Conservation (phyloP, 768 basidiomycete genomes). For the Obba rivulosa region DNA sequence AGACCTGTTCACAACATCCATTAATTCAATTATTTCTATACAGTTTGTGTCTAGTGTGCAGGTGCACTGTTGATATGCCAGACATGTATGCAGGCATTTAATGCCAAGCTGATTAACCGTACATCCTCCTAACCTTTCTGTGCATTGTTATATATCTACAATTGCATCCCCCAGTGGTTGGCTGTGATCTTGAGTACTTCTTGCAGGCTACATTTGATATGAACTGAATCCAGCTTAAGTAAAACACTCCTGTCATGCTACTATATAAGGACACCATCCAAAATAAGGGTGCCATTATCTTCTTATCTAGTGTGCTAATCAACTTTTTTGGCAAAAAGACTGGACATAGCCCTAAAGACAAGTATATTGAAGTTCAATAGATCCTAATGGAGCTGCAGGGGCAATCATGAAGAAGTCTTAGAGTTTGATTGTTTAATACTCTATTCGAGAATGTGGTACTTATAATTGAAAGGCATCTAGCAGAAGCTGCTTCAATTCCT, state of each 20-base stretch:
- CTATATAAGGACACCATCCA: conserved; percentile 98
- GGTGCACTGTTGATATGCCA: no score
- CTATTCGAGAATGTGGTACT: no score
- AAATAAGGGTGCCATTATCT: conserved; percentile 98
- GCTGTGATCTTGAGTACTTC: conserved; percentile 92
- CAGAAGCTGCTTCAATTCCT: no score
- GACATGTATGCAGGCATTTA: conserved; percentile 66
- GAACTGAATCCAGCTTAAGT: conserved; percentile 93
- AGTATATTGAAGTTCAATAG: no score
- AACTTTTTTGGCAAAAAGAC: conserved; percentile 99
- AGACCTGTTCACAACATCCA: no score
- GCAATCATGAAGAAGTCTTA: no score
- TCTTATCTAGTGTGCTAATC: conserved; percentile 92
- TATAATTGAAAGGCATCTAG: no score
- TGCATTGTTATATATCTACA: not conserved
- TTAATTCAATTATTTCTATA: no score
- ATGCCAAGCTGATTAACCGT: conserved; percentile 60
- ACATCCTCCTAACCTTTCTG: conserved; percentile 23
- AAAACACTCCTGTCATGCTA: conserved; percentile 83
- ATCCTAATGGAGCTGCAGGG: no score
- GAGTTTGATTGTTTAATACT: no score
- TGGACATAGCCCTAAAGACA: conserved; percentile 96
- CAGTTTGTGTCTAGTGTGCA: no score
- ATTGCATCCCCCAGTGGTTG: conserved; percentile 59
- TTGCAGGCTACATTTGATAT: conserved; percentile 99